Conservation (phyloP, 2,329 filamentous ascomycete species). For the Fusarium mundagurra region DNA sequence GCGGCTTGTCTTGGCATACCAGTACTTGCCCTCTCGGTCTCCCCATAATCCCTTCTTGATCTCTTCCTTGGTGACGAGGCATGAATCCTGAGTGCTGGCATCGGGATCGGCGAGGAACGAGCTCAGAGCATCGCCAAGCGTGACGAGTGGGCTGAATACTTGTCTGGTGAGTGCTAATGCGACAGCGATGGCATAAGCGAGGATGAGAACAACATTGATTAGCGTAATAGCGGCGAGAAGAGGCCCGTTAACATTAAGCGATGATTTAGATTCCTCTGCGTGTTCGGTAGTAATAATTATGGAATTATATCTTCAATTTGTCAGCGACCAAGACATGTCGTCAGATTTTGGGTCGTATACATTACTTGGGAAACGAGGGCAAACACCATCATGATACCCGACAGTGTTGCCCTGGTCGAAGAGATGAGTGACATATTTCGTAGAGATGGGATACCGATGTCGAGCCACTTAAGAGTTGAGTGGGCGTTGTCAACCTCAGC, state of each 20-base stretch:
- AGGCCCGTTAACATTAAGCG: constrained; percentile 54
- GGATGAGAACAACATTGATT: constrained; percentile 54
- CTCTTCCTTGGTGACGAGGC: constrained; percentile 59
- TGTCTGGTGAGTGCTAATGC: constrained; percentile 48
- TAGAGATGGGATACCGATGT: constrained; percentile 64
- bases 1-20: constrained; percentile 51
- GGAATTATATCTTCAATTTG: constrained; percentile 59
- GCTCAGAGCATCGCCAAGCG: constrained; percentile 61
- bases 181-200: constrained; percentile 54
- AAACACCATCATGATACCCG: constrained; percentile 51
- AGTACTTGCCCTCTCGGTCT: constrained; percentile 54
- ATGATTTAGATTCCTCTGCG: constrained; percentile 12
- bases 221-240: constrained; percentile 51
- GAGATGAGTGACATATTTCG: constrained; percentile 59
- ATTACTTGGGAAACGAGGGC: constrained; percentile 61
- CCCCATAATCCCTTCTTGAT: constrained; percentile 57
- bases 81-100: constrained; percentile 53
- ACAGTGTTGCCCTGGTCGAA: constrained; percentile 51
- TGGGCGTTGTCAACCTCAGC: constrained; percentile 60
- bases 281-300: constrained; percentile 55
- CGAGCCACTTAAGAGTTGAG: constrained; percentile 57
- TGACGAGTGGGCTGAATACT: constrained; percentile 57
- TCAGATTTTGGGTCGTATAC: constrained; percentile 48
- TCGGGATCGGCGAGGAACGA: constrained; percentile 61
- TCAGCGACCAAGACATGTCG: constrained; percentile 1